Evolutionary conservation across 306 rosid genomes (phyloP), one percentile per base, ranked within the genome.

Genomic region (Dicorynia guianensis): DNA sequence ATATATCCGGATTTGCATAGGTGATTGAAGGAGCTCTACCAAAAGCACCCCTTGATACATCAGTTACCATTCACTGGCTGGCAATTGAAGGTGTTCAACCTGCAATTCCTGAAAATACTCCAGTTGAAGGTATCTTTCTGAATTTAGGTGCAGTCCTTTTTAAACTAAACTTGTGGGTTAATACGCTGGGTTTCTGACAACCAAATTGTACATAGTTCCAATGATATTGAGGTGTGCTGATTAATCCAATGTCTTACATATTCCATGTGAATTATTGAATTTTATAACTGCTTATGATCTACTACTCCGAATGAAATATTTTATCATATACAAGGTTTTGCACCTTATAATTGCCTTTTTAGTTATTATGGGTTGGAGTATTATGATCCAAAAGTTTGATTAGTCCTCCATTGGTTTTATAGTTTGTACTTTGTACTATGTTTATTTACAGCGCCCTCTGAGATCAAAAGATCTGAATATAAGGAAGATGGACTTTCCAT

Each of bases 21-120:
- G 85, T 94, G 20, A 72, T 88, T 63, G 98, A 90, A 54, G 85
- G 95, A 63, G 85, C 93, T 55, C 66, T 92, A 74, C 91, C 97
- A 13, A 90, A 90, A 81, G 84, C 90, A 69, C 89, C 88, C n/a
- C 85, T 87, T 82, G 96, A 86, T 82, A 85, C 95, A 42, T 87
- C 97, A n/a, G 43, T 94, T 80, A 66, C 65, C 66, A 18, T 82
- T 84, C 97, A 90, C 61, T 92, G 97, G 98, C 85, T 94, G 77
- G 93, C 97, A 83, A 89, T 94, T 77, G 98, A 92, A 92, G 98
- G 98, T 3, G 91, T 94, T 71, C 96, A 86, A 72, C 97, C 96
- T 72, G 93, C 96, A 79, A 82, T 94, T 78, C 86, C 93, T 15
- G 97, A 94, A 88, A 92, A 92, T 78, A 81, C 94, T 63, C 81